Percentiles rank a stretch among this genome's conserved stretches.
Evolutionary conservation across 2,329 filamentous ascomycete species (phyloP).

Genomic region (Xylariaceae sp.): DNA sequence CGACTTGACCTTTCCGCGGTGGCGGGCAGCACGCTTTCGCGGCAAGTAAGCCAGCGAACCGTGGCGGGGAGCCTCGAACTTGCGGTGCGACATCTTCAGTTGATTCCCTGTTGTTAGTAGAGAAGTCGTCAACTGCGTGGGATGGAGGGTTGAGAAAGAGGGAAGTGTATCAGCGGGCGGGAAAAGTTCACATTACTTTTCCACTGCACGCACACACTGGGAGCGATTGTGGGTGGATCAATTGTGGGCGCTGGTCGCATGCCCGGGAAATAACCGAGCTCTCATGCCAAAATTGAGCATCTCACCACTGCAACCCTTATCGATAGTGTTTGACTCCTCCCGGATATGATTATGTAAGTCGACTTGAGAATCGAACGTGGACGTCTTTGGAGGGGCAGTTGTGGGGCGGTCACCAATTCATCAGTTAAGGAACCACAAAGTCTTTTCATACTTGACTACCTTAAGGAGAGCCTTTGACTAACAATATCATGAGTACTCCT

Average conservation of each 20-base stretch:
- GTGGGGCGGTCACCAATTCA: background rate
- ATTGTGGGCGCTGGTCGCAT: constrained; percentile 19
- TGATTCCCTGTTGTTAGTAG: constrained; percentile 35
- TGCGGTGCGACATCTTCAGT: constrained; percentile 49
- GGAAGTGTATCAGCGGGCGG: constrained; percentile 17
- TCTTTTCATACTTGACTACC: background rate
- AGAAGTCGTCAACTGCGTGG: constrained; percentile 31
- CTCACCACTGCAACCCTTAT: constrained; percentile 22
- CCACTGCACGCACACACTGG: constrained; percentile 3
- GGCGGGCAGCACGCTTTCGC: constrained; percentile 88
- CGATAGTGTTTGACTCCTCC: constrained; percentile 9
- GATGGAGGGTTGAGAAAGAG: constrained; percentile 24
- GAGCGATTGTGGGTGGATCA: constrained; percentile 24
- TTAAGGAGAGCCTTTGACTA: too few relatives aligned
- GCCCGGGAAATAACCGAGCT: constrained; percentile 29
- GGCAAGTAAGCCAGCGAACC: constrained; percentile 87
- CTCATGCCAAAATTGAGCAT: too few relatives aligned
- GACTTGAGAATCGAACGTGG: background rate
- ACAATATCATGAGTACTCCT: too few relatives aligned
- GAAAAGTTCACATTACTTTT: constrained; percentile 27
- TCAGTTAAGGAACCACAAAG: background rate
- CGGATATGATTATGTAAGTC: background rate
- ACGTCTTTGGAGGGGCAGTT: background rate
- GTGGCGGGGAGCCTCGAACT: constrained; percentile 86
- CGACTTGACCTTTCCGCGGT: constrained; percentile 98